Evolutionary conservation across 805 yeast species (phyloP).

Genomic region (Starmera caribaea): DNA sequence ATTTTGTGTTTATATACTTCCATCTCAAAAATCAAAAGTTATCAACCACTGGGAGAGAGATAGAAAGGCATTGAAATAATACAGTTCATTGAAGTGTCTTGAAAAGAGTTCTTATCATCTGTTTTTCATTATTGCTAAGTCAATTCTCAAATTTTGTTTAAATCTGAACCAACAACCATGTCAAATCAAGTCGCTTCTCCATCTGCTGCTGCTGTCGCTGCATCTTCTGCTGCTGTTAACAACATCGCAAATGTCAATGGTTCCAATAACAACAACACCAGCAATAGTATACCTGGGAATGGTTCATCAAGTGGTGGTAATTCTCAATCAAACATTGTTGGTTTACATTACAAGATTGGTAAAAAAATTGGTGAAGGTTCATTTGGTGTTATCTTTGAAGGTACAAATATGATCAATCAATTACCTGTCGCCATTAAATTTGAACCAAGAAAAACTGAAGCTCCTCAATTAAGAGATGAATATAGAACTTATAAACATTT

Average conservation of each 20-base stretch:
- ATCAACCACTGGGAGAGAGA: too few species aligned
- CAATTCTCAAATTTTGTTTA: too few species aligned
- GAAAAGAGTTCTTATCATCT: too few species aligned
- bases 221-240: constrained; percentile 19
- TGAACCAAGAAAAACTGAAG: constrained; percentile 73
- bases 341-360: constrained; percentile 65
- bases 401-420: constrained; percentile 60
- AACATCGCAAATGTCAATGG: constrained; percentile 16
- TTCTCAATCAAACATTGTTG: constrained; percentile 31
- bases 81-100: too few species aligned
- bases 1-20: too few species aligned
- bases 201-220: constrained; percentile 19
- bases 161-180: too few species aligned
- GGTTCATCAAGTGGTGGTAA: not conserved
- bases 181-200: constrained; percentile 2
- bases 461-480: constrained; percentile 78
- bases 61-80: too few species aligned
- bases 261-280: constrained; percentile 4
- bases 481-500: constrained; percentile 68
- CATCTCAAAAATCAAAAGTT: too few species aligned
- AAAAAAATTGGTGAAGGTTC: constrained; percentile 85
- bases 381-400: constrained; percentile 78
- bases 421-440: constrained; percentile 65
- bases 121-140: too few species aligned
- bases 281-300: constrained; percentile 2